Base-by-base conservation (phyloP, 768 basidiomycete genomes). In the Cystofilobasidium macerans region DNA sequence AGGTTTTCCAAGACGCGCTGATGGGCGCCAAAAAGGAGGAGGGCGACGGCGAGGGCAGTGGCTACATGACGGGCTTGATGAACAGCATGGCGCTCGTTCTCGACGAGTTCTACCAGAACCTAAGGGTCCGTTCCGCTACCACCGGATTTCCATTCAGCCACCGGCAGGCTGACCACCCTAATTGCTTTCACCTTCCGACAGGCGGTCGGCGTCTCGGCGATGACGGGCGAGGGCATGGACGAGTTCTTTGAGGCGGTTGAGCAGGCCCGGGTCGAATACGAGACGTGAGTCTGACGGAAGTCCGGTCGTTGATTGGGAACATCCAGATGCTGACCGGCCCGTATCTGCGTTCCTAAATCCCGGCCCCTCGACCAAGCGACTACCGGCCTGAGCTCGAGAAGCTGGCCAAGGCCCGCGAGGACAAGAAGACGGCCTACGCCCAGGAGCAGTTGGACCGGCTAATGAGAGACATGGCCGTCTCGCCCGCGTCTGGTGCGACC, bases 51-150 rank as follows among this genome's bases (percentile, higher is more conserved):
- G 95, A 94, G 73, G 88, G 89, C 57, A 58, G 57, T 14, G 92
- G 88, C 45, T 98, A 97, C 76, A 95, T 97, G 92, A 93, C 89
- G 75, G 93, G 90, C 74, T 79, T 99, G 69, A 99, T 98, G 94
- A 91, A 94, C 70, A 91, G 89, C 74, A 98, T 99, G 95, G 92
- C 93, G 75, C 77, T 99, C 61, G 94, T 99, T 9, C 77, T 99
- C 61, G 95, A 99, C 72, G 95, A 98, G 73, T 99, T 99, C 72
- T 99, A 99, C 78, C 89, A 92, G 76, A 87, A 95, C 70, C 79
- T 99, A 61, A 89, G 89, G 80, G 93, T 90, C 59, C 45, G 82
- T 62, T 22, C 33, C 42, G 32, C 18, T 11, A 42, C 14, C 30
- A 26, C 36, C 9, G 16, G 24, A 20, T 26, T 26, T 38, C 20